Evolutionary conservation across 495 filamentous ascomycete genomes (phyloP), one percentile per base, ranked within the genome.

Genomic region (Penicillium samsonianum): DNA sequence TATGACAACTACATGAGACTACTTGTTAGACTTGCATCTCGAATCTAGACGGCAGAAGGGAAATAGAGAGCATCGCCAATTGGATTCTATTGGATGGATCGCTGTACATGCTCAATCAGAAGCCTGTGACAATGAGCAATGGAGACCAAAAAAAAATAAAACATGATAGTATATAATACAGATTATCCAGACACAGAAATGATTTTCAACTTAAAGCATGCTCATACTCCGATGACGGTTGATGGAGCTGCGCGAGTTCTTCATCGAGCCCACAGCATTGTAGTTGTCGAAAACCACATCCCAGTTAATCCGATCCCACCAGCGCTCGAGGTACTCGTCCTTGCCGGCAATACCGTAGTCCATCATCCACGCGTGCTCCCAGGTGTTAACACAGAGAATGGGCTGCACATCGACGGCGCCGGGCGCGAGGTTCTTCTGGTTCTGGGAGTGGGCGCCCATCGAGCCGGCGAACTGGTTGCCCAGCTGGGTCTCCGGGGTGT

Each of bases 291-390:
- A 69, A 50, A 96, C 94, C 50, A 82, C 75, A 5, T 84, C 70
- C 94, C 94, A 98, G 74, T 98, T 84, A 52, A 98, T 86, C 28
- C 70, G 73, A 31, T 90, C 72, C 94, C 94, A 98, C 92, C 93
- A 96, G 43, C 68, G 73, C 76, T 88, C 80, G 49, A 92, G 77
- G 73, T 83, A 98, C 54, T 77, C 70, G 46, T 79, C 79, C 86
- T 96, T 98, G 12, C 90, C 90, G 37, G 73, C 76, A 44, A 96
- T 77, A 25, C 91, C 91, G 65, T 87, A 96, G 68, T 98, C 91
- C 57, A 80, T 80, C 71, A 98, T 73, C 86, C 89, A 98, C 2
- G 86, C 89, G 73, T 98, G 94, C 78, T 97, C 87, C 94, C 94
- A 98, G 25, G 91, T 96, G 71, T 94, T 98, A 44, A 98, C 80